phyloP scores from a whole-genome alignment of 352 stramenopile genomes.

The Phytophthora chlamydospora region DNA sequence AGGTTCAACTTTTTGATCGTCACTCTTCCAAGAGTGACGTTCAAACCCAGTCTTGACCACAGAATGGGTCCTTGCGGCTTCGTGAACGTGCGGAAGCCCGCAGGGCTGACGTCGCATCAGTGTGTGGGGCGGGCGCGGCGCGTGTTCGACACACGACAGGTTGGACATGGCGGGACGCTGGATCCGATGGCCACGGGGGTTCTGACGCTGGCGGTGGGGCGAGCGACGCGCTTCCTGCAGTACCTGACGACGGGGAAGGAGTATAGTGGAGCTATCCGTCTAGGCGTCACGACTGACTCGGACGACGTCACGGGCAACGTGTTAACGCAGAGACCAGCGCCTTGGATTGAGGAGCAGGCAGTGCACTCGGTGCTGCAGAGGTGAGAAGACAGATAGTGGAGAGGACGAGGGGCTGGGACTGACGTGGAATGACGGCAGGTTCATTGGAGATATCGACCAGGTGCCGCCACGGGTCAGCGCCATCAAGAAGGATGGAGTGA shows the following conservation, averaged over 20 bases:
- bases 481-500: conserved; percentile 77
- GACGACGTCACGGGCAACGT: conserved; percentile 84
- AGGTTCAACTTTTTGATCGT: conserved; percentile 20
- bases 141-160: conserved; percentile 71
- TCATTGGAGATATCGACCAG: conserved; percentile 79
- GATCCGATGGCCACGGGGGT: conserved; percentile 90
- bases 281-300: conserved; percentile 78
- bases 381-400: conserved; percentile 26
- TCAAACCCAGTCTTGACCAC: too few species aligned
- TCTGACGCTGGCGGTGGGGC: conserved; percentile 77
- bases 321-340: conserved; percentile 50
- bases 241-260: conserved; percentile 75
- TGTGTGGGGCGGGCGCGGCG: conserved; percentile 75
- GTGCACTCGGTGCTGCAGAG: conserved; percentile 49
- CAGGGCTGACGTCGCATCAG: conserved; percentile 78
- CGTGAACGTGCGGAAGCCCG: conserved; percentile 83
- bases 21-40: conserved; percentile 7
- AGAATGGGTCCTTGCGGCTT: conserved; percentile 47
- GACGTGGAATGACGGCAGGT: conserved; percentile 43
- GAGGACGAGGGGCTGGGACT: background rate
- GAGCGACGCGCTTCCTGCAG: conserved; percentile 86
- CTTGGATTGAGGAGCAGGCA: conserved; percentile 57
- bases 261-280: conserved; percentile 75
- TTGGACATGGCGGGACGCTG: conserved; percentile 87
- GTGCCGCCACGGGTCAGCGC: conserved; percentile 80